Evolutionary conservation across 176 grass and related monocot genomes (phyloP), one percentile per base, ranked within the genome.

Genomic region (Leersia perrieri): DNA sequence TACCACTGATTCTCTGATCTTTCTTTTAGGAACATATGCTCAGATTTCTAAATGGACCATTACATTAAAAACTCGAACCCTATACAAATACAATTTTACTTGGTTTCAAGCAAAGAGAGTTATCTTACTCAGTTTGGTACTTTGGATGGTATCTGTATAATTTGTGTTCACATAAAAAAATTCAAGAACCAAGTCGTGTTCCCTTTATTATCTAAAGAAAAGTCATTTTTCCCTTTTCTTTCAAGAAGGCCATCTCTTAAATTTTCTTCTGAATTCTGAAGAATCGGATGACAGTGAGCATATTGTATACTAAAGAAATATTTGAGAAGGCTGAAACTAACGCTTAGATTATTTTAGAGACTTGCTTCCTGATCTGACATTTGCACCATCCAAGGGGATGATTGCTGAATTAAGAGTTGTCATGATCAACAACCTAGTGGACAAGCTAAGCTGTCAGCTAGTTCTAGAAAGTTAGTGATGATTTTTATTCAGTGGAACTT

Each of bases 401-500:
- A 53, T n/a, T 53, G 49, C 5, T 69, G 29, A 75, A 60, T 8
- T 60, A 44, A 36, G 61, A 15, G 5, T 44, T 68, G 20, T 61
- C n/a, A 0, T 36, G 60, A 35, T 81, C 33, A 3, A 69, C 13
- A 74, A 58, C 33, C 23, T 7, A 20, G 9, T 53, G 71, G 28
- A 25, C 3, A 74, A 67, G 34, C 9, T 38, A 58, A 75, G 62
- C 35, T 75, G 62, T 75, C 70, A 60, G 8, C 1, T 28, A 28
- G 8, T 69, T 69, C 14, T 75, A 45, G 20, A 68, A 74, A 68
- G n/a, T 20, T 73, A 33, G 20, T 8, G 9, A 20, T 38, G 69
- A 40, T 53, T 80, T 73, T 67, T 74, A 25, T 38, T 79, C 30
- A n/a, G 68, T 57, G 42, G 33, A 75, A 60, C 28, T 42, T 80